These are phyloP conservation scores for Pseudocercospora cruenta DNA, from an alignment of 2,329 filamentous ascomycete species.

Conservation along the genomic window DNA sequence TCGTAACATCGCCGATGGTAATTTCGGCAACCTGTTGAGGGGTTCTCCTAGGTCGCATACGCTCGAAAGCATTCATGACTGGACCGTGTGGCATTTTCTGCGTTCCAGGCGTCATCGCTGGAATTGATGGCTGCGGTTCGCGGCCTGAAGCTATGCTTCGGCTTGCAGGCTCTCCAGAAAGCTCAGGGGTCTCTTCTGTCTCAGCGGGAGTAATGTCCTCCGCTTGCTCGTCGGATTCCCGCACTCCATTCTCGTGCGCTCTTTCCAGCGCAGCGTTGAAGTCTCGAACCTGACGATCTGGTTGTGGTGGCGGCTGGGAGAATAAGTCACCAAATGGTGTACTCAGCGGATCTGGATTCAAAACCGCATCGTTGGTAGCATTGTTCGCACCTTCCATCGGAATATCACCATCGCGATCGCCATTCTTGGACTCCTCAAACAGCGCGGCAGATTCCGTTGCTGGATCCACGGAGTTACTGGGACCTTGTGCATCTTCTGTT, in stretches of 20 bases:
- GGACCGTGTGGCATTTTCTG: constrained; percentile 47
- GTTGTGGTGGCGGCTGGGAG: constrained; percentile 31
- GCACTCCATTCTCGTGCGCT: constrained; percentile 2
- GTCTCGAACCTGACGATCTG: constrained; percentile 40
- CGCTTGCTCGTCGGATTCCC: neutral
- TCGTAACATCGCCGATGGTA: constrained; percentile 71
- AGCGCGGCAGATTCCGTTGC: neutral
- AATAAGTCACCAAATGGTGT: constrained; percentile 33
- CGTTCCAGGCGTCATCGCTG: constrained; percentile 34
- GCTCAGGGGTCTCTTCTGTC: neutral
- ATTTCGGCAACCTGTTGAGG: constrained; percentile 71
- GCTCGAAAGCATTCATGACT: constrained; percentile 65
- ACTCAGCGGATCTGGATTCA: constrained; percentile 32
- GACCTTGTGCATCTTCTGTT: neutral
- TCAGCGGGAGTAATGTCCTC: neutral
- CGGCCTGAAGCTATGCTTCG: constrained; percentile 5
- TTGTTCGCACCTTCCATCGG: neutral
- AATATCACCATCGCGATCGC: neutral
- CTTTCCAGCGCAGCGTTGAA: constrained; percentile 44
- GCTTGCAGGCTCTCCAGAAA: neutral
- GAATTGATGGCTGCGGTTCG: constrained; percentile 32
- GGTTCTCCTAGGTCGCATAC: constrained; percentile 66
- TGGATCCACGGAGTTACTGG: neutral
- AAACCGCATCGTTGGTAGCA: constrained; percentile 18
- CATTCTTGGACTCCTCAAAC: neutral